Evolutionary conservation across 106 monocot genomes (phyloP).

Genomic region (Hemerocallis citrina): DNA sequence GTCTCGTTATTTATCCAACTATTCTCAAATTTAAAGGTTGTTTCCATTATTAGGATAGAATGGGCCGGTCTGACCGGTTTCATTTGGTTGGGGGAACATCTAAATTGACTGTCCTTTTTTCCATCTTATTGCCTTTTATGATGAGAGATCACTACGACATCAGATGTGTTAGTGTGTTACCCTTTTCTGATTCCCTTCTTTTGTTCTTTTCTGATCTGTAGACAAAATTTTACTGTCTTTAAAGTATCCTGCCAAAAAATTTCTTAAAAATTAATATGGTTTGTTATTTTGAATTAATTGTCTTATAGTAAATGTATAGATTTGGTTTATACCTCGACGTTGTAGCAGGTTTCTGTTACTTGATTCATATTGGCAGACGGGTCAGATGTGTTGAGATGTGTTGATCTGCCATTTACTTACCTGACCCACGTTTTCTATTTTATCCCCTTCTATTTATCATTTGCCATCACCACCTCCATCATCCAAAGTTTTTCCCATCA

Average conservation of each 20-base stretch:
- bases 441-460: neutral
- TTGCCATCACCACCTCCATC: too few relatives aligned
- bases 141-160: neutral
- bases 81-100: neutral
- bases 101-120: neutral
- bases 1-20: too few relatives aligned
- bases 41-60: conserved; percentile 1
- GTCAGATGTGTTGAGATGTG: neutral
- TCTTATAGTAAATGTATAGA: neutral
- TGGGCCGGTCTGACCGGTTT: neutral
- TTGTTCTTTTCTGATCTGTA: conserved; percentile 1
- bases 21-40: too few relatives aligned
- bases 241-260: neutral
- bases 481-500: too few relatives aligned
- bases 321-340: neutral
- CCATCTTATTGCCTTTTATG: neutral
- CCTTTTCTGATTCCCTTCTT: neutral
- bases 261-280: neutral
- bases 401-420: neutral
- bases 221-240: too few relatives aligned
- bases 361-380: neutral
- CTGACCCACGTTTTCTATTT: neutral
- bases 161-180: neutral
- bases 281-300: neutral
- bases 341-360: neutral